Percentiles rank a stretch among this genome's conserved stretches.
Conservation (phyloP, 352 stramenopile genomes). For the Aphanomyces astaci region DNA sequence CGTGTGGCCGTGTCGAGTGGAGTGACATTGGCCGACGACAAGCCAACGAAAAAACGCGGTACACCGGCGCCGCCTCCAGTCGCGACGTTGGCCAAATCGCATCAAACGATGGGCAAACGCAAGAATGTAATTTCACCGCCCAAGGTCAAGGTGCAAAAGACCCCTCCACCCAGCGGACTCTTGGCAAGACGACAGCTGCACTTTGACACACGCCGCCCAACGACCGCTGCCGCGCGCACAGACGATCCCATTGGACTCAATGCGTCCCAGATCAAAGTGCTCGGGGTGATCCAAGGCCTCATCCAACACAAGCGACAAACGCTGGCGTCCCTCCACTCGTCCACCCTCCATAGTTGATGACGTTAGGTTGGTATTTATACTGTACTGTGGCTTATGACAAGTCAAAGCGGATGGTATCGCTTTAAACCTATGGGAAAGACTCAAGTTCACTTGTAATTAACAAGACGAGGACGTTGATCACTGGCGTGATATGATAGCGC, state of each 20-base stretch:
- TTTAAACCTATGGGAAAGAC: too few species aligned
- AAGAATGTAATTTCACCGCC: constrained; percentile 18
- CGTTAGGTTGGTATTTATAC: too few species aligned
- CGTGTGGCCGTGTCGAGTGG: constrained; percentile 9
- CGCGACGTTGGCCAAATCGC: background rate
- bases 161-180: background rate
- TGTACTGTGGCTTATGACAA: too few species aligned
- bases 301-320: constrained; percentile 19
- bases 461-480: too few species aligned
- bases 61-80: background rate
- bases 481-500: too few species aligned
- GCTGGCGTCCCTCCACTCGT: constrained; percentile 4
- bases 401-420: too few species aligned
- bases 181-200: background rate
- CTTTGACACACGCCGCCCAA: background rate
- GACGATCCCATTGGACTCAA: background rate
- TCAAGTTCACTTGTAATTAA: too few species aligned
- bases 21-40: background rate
- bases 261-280: constrained; percentile 14
- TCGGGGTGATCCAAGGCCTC: constrained; percentile 15
- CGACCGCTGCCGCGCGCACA: background rate
- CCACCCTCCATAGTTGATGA: too few species aligned
- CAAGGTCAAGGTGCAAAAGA: constrained; percentile 13
- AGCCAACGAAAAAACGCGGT: background rate
- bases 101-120: background rate